These are phyloP conservation scores for Margaritispora aquatica DNA, from an alignment of 495 filamentous ascomycete genomes.

Conservation along the genomic window DNA sequence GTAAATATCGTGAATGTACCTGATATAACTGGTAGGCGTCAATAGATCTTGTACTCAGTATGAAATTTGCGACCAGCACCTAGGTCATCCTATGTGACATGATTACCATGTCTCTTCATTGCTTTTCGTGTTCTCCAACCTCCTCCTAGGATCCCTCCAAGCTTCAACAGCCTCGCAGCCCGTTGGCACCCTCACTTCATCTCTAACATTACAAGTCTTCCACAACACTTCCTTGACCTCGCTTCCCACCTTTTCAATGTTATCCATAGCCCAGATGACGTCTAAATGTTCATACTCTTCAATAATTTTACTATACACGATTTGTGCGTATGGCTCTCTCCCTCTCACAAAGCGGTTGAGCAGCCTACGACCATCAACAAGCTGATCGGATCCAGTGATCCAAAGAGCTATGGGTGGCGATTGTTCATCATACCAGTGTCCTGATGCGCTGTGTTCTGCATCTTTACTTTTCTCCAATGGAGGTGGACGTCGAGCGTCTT, in stretches of 20 bases:
- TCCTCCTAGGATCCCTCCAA: slow-evolving; percentile 11
- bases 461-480: slow-evolving; percentile 18
- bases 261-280: slow-evolving; percentile 93
- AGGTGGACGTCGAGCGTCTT: neutral
- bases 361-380: slow-evolving; percentile 78
- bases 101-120: neutral
- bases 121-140: neutral
- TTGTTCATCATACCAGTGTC: slow-evolving; percentile 75
- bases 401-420: slow-evolving; percentile 86
- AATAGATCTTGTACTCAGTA: too few species aligned
- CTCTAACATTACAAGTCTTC: slow-evolving; percentile 55
- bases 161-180: slow-evolving; percentile 47
- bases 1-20: too few species aligned
- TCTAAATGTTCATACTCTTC: slow-evolving; percentile 93
- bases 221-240: slow-evolving; percentile 82
- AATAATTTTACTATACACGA: slow-evolving; percentile 80
- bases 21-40: too few species aligned
- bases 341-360: slow-evolving; percentile 69
- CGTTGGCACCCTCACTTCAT: slow-evolving; percentile 52
- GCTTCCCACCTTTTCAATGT: slow-evolving; percentile 72
- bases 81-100: neutral
- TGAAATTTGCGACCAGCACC: neutral
- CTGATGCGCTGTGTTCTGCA: slow-evolving; percentile 33
- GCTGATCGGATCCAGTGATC: slow-evolving; percentile 72
- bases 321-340: slow-evolving; percentile 70